Evolutionary conservation across 2,329 filamentous ascomycete genomes (phyloP), one percentile per base, ranked within the genome.

Genomic region (Venturia pyrina): DNA sequence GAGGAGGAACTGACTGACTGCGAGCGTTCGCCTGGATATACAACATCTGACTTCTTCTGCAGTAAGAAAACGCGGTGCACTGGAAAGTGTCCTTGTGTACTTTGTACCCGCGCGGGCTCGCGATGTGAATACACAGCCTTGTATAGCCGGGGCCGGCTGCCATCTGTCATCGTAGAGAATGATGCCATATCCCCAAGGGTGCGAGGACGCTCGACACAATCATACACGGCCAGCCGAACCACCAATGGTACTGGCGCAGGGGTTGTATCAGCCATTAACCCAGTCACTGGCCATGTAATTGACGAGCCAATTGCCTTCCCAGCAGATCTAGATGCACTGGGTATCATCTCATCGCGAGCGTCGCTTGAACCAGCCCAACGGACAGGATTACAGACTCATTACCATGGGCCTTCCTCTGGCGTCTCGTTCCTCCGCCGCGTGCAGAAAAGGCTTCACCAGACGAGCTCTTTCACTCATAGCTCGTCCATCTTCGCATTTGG

Each of bases 401-500:
- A 80, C 67, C 76, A 82, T 34, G 80, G 80, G 0, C 78, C 80
- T 4, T 76, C 80, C 0, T 81, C 78, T 0, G 80, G 79, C 0
- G 78, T 78, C 0, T 80, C 79, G 0, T 83, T 84, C 65, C 72
- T 84, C 13, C 75, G 81, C 0, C 74, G 82, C 10, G 79, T 82
- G 1, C 82, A 82, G 71, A 80, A 79, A 67, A 74, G 78, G 5
- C 76, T 83, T 8, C 79, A 79, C 67, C 75, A 79, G 62, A 76
- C 76, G 37, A 63, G 73, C 72, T 63, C 68, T 3, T 67, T 72
- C 13, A 76, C 77, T 5, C 75, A 76, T 28, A 73, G 77, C 40
- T 77, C 76, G 1, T 78, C 80, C 1, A 81, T 82, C 32, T 82
- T 82, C 69, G 79, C 79, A 0, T 81, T 80, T 68, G 81, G 79